These are phyloP conservation scores for Naganishia albida DNA, from an alignment of 1,284 basidiomycete genomes.

Conservation along the genomic window DNA sequence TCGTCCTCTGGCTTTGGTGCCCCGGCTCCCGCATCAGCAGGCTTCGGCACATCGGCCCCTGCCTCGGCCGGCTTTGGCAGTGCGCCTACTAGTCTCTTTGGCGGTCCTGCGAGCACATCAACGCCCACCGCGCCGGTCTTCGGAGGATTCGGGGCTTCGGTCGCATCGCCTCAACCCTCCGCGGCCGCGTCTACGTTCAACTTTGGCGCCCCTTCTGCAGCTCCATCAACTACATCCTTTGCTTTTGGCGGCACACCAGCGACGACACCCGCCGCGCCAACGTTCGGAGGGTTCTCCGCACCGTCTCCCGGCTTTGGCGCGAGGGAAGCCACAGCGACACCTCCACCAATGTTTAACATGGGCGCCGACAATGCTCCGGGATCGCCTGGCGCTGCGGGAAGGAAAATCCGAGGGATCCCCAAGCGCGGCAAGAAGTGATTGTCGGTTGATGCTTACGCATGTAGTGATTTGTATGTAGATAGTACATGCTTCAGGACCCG, in stretches of 20 bases:
- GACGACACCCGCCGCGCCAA: not conserved
- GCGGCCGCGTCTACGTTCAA: not conserved
- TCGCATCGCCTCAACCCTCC: slow-evolving; percentile 5
- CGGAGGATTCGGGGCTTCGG: slow-evolving; percentile 9
- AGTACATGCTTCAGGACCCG: not conserved
- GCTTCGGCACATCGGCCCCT: slow-evolving; percentile 13
- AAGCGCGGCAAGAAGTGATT: slow-evolving; percentile 16
- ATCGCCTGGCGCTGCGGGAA: slow-evolving; percentile 21
- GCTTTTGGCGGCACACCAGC: slow-evolving; percentile 8
- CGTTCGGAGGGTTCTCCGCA: slow-evolving; percentile 18
- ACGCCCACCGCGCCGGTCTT: slow-evolving; percentile 12
- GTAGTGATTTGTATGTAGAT: not conserved
- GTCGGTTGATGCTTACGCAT: not conserved
- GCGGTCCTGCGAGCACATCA: not conserved
- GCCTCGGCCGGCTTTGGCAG: slow-evolving; percentile 1
- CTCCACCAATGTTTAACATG: slow-evolving; percentile 29
- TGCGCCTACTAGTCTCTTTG: slow-evolving; percentile 13
- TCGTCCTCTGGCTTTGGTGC: slow-evolving; percentile 15
- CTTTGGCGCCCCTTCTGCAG: slow-evolving; percentile 7
- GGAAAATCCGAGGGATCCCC: slow-evolving; percentile 24
- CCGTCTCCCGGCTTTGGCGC: slow-evolving; percentile 23
- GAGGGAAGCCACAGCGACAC: slow-evolving; percentile 21
- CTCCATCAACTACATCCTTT: not conserved
- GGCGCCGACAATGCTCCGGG: slow-evolving; percentile 27
- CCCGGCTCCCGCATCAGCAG: not conserved